Evolutionary conservation across 1,284 basidiomycete species (phyloP).

Genomic region (Ganoderma leucocontextum): DNA sequence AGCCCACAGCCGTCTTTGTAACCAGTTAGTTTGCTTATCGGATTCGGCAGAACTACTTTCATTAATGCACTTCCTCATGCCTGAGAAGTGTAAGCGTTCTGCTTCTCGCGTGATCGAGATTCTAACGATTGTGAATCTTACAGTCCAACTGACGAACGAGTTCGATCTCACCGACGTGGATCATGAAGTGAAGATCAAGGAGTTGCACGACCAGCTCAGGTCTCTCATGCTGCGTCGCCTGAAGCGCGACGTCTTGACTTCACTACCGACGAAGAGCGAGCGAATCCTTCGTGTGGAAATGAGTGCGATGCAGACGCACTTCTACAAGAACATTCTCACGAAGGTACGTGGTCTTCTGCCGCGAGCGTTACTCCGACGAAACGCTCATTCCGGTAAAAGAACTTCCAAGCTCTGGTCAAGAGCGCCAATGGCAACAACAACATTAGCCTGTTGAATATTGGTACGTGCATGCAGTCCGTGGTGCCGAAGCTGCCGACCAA

Average conservation of each 20-base stretch:
- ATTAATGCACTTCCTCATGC: slow-evolving; percentile 99
- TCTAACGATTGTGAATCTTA: slow-evolving; percentile 16
- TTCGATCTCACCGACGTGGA: slow-evolving; percentile 95
- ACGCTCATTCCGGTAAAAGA: slow-evolving; percentile 56
- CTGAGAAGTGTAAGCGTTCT: slow-evolving; percentile 85
- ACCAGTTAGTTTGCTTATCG: slow-evolving; percentile 24
- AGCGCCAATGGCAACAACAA: slow-evolving; percentile 84
- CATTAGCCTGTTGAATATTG: slow-evolving; percentile 94
- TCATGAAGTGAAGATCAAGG: slow-evolving; percentile 95
- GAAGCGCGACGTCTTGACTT: slow-evolving; percentile 98
- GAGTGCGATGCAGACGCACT: slow-evolving; percentile 96
- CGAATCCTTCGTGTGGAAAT: slow-evolving; percentile 98
- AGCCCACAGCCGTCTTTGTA: slow-evolving; percentile 32
- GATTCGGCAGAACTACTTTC: slow-evolving; percentile 82
- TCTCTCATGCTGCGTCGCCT: slow-evolving; percentile 95
- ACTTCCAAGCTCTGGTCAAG: slow-evolving; percentile 93
- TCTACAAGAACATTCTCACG: slow-evolving; percentile 99
- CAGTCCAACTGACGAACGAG: slow-evolving; percentile 79
- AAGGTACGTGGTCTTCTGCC: slow-evolving; percentile 61
- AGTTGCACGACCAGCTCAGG: slow-evolving; percentile 93
- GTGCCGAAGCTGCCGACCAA: slow-evolving; percentile 11
- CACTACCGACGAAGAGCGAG: slow-evolving; percentile 97
- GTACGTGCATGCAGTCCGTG: slow-evolving; percentile 48
- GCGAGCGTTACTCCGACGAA: slow-evolving; percentile 14
- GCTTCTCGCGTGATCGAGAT: slow-evolving; percentile 10